Evolutionary conservation across 2,329 filamentous ascomycete genomes (phyloP), one percentile per base, ranked within the genome.

Genomic region (Fusarium secorum): DNA sequence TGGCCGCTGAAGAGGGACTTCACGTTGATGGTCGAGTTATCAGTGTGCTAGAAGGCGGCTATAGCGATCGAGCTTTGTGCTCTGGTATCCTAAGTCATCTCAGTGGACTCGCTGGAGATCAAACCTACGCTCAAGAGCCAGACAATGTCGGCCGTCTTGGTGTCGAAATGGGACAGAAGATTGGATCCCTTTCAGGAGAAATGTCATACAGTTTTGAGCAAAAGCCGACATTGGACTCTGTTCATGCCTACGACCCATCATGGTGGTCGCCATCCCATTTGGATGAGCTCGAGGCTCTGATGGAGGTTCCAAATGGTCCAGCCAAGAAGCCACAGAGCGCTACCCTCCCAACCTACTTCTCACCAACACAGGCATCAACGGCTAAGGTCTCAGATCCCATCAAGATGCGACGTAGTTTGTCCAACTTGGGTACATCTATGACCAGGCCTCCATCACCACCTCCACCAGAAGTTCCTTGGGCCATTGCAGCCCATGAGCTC

Each of bases 1-100:
- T 99, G 64, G 92, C 97, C 0, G 87, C 93, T 42, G 94, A 98
- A 78, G 90, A 93, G 74, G 92, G 87, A 4, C 88, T 93, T 4
- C 87, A 88, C 32, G 93, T 93, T 3, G 91, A 97, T 30, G 95
- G 95, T 5, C 88, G 96, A 46, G 86, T 98, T 26, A 91, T 99
- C 77, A 98, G 95, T 79, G 94, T 98, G 5, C 86, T 99, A 26
- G 96, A 99, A 81, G 96, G 96, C 35, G 96, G 96, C 1, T 99
- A 99, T 78, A 98, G 95, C 78, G 93, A 99, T 80, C 89, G 95
- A 64, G 96, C 96, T 13, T 83, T 99, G 52, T 91, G 88, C 56
- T 97, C 94, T 36, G 96, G 96, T 46, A 91, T 98, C 6, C 83
- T 98, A 63, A 97, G 95, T 79, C 96, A 99, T 80, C 79, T 99